Percentiles rank a stretch among this genome's conserved stretches.
Evolutionary conservation across 768 basidiomycete genomes (phyloP).

Genomic region (Cytidiella melzeri): DNA sequence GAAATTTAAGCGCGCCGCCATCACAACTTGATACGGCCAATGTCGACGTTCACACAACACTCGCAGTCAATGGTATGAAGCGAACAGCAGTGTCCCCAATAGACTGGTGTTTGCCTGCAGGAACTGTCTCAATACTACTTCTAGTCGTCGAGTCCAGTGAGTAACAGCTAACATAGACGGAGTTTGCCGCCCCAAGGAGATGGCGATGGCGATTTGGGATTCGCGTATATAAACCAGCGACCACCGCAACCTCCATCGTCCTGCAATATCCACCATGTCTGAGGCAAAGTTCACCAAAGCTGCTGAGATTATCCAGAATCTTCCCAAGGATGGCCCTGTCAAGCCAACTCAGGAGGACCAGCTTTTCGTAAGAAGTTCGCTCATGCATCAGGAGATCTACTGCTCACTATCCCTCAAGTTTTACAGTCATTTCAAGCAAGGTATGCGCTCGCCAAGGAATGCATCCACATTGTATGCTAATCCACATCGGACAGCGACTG

Average conservation of each 20-base stretch:
- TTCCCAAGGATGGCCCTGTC: constrained; percentile 79
- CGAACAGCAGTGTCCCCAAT: no score
- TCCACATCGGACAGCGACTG: constrained; percentile 41
- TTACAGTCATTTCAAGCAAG: constrained; percentile 94
- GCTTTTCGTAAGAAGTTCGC: constrained; percentile 56
- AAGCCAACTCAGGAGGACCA: constrained; percentile 68
- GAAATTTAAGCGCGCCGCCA: no score
- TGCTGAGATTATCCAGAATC: constrained; percentile 52
- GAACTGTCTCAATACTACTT: no score
- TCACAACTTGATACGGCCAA: no score
- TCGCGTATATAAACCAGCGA: constrained; percentile 1
- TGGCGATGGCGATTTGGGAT: constrained; percentile 1
- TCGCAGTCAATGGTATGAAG: no score
- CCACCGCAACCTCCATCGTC: constrained; percentile 6
- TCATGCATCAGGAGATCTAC: background rate
- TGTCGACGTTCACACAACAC: no score
- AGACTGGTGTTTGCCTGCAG: no score
- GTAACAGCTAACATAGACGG: constrained; percentile 3
- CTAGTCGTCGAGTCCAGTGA: no score
- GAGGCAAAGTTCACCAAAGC: constrained; percentile 73
- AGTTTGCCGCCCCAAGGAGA: constrained; percentile 12
- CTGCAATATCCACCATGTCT: constrained; percentile 42
- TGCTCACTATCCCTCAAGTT: constrained; percentile 47
- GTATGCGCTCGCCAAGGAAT: constrained; percentile 31
- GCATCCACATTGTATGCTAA: background rate